A percentile compares a stretch with the other conserved stretches of the same genome.
Evolutionary conservation across 176 grass and related monocot genomes (phyloP).

Genomic region (Urochloa ruziziensis): DNA sequence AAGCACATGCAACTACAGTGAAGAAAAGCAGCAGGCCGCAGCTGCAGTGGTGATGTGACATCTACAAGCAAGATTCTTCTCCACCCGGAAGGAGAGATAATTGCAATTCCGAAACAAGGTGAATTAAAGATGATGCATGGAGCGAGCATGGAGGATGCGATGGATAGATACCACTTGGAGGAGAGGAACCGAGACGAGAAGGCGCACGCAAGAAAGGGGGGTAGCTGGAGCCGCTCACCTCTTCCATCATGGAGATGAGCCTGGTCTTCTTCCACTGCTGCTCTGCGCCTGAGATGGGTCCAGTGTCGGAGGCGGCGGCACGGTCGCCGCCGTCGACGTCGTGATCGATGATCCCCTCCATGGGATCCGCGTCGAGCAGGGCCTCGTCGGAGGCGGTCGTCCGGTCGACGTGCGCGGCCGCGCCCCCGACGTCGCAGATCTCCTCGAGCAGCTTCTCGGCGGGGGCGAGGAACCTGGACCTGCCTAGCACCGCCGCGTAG

Average conservation of each 20-base stretch:
- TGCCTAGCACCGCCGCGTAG: constrained; percentile 74
- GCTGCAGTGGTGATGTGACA: constrained; percentile 49
- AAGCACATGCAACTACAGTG: constrained; percentile 68
- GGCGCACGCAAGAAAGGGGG: background rate
- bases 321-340: constrained; percentile 45
- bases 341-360: constrained; percentile 31
- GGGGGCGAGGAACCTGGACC: constrained; percentile 78
- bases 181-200: background rate
- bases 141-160: background rate
- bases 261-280: constrained; percentile 95
- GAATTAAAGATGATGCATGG: constrained; percentile 9
- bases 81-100: constrained; percentile 24
- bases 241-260: constrained; percentile 95
- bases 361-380: constrained; percentile 53
- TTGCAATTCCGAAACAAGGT: constrained; percentile 13
- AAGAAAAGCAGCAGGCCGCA: constrained; percentile 51
- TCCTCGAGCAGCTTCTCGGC: constrained; percentile 83
- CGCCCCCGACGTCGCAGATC: constrained; percentile 71
- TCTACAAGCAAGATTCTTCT: constrained; percentile 56
- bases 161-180: background rate
- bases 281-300: constrained; percentile 53
- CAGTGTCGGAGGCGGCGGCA: constrained; percentile 31
- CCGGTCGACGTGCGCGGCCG: constrained; percentile 23
- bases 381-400: constrained; percentile 24
- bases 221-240: constrained; percentile 44